A percentile compares a stretch with the other conserved stretches of the same genome.
phyloP scores from a whole-genome alignment of 495 filamentous ascomycete genomes.

The Neurospora cerealis region DNA sequence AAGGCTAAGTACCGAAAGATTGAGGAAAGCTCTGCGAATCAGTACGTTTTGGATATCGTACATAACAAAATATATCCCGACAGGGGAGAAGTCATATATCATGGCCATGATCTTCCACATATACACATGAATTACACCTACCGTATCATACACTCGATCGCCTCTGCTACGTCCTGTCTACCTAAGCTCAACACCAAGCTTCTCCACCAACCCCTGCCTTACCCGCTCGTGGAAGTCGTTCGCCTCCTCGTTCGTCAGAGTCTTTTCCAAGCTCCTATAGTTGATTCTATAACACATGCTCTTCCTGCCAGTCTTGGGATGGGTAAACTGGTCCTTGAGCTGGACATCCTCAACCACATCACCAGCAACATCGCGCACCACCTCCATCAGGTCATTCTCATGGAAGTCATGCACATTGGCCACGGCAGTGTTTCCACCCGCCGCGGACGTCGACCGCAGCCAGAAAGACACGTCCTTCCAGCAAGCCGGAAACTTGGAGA shows the following conservation, averaged over 20 bases:
- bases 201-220: conserved; percentile 47
- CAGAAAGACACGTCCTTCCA: conserved; percentile 93
- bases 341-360: conserved; percentile 80
- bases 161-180: conserved; percentile 19
- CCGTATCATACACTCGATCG: neutral
- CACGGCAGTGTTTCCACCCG: conserved; percentile 31
- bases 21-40: neutral
- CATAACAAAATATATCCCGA: neutral
- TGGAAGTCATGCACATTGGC: conserved; percentile 50
- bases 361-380: conserved; percentile 69
- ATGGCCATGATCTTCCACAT: neutral
- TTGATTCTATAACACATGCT: conserved; percentile 89
- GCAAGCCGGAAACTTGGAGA: conserved; percentile 81
- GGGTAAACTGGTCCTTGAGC: conserved; percentile 70
- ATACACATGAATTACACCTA: neutral
- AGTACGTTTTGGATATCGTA: neutral
- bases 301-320: conserved; percentile 74
- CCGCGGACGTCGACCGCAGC: conserved; percentile 51
- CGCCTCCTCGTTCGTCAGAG: conserved; percentile 68
- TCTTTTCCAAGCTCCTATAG: conserved; percentile 82
- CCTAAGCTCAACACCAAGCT: conserved; percentile 73
- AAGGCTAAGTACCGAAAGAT: neutral
- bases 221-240: conserved; percentile 68
- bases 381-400: conserved; percentile 96
- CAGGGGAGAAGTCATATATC: neutral